Evolutionary conservation across 331 rosid species (phyloP), one percentile per base, ranked within the genome.

Genomic region (Dryas integrifolia): DNA sequence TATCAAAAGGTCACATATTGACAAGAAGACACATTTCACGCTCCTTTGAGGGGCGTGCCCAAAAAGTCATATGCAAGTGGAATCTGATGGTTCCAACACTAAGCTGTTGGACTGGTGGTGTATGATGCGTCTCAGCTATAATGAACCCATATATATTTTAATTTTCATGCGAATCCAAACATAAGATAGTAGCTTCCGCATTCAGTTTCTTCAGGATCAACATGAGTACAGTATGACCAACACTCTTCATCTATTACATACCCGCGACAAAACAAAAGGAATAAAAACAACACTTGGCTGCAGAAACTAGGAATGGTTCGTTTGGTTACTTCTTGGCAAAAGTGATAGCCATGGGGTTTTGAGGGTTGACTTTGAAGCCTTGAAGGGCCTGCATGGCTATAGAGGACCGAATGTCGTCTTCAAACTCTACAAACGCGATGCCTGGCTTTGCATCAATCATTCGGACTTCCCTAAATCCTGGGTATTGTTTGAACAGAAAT

Each of bases 391-490:
- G 96, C 99, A 92, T 95, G 38, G 98, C 97, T 90, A 92, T 85
- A 46, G 96, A 85, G 68, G 99, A 92, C 79, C 92, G 98, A 71
- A 85, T 83, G 5, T 95, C 98, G 7, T 95, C 96, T 79, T 95
- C 99, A 50, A 84, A 92, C 65, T 95, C 97, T 21, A 95, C 96
- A 75, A 95, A 95, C 9, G 98, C 99, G 4, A 95, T 95, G 59
- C 99, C 99, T 15, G 99, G 99, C 90, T 95, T 95, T 26, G 98
- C 97, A 60, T 95, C 97, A 12, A 95, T 95, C 87, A 92, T 80
- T 50, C 97, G 92, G 79, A 95, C 99, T 80, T 95, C 99, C 82
- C 87, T 95, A 76, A 95, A 95, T 75, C 99, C 99, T 0, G 99
- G 96, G 81, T 86, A 95, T 69, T 95, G 99, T 77, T 82, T 89